Conservation (phyloP, 2,329 filamentous ascomycete genomes). For the Cyanodermella asteris region DNA sequence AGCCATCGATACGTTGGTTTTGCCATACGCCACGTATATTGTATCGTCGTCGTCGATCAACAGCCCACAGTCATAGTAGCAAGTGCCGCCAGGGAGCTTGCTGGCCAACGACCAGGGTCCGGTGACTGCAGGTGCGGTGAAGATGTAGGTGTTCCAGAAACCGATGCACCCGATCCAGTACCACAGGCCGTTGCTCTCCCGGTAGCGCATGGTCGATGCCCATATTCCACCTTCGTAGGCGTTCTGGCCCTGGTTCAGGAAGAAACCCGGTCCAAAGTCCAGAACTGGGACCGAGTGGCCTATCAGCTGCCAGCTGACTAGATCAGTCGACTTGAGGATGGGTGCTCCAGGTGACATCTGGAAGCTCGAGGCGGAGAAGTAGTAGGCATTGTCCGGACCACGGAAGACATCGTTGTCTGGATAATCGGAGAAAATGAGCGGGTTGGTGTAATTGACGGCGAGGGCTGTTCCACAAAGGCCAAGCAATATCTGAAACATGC, state of each 20-base stretch:
- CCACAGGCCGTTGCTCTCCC: slow-evolving; percentile 2
- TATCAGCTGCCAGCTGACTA: slow-evolving; percentile 2
- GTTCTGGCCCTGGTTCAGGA: slow-evolving; percentile 1
- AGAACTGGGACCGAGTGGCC: slow-evolving; percentile 2
- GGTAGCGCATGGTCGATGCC: slow-evolving; percentile 4
- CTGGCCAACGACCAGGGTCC: slow-evolving; percentile 2
- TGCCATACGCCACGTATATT: no score
- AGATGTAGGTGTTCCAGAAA: slow-evolving; percentile 8
- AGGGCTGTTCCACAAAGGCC: no score
- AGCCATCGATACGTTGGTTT: no score
- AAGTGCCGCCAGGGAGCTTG: background rate
- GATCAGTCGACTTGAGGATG: slow-evolving; percentile 1
- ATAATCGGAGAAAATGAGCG: slow-evolving; percentile 2
- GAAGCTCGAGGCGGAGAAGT: slow-evolving; percentile 3
- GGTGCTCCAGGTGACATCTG: slow-evolving; percentile 2
- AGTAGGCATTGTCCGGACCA: slow-evolving; percentile 2
- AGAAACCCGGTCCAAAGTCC: slow-evolving; percentile 1
- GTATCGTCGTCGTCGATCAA: no score
- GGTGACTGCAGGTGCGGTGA: slow-evolving; percentile 1
- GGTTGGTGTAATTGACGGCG: no score
- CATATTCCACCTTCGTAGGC: slow-evolving; percentile 2
- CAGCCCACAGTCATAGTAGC: no score
- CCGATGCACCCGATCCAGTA: slow-evolving; percentile 3
- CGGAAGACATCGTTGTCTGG: slow-evolving; percentile 3
- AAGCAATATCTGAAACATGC: no score